Evolutionary conservation across 225 moss, liverwort and hornwort species (phyloP).

Genomic region (Marchantia paleacea): DNA sequence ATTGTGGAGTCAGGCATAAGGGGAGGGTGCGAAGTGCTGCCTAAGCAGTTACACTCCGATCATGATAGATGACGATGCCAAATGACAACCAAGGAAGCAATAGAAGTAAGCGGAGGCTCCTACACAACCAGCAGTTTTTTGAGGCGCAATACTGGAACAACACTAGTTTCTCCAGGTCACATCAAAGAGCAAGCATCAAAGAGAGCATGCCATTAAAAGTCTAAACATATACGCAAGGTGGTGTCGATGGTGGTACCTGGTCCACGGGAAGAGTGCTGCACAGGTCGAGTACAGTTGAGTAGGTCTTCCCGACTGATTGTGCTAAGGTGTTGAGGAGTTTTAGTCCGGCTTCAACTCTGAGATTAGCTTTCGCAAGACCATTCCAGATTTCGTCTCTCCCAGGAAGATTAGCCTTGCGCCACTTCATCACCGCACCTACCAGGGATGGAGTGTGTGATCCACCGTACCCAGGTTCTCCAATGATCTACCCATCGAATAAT

Average conservation of each 20-base stretch:
- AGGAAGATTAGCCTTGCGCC: conserved; percentile 68
- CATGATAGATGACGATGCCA: too few relatives aligned
- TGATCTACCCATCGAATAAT: conserved; percentile 49
- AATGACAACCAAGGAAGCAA: too few relatives aligned
- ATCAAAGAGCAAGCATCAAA: not conserved
- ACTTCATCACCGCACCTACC: conserved; percentile 89
- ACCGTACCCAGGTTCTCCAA: conserved; percentile 96
- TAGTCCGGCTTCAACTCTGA: conserved; percentile 75
- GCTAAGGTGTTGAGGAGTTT: conserved; percentile 52
- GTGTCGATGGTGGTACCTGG: conserved; percentile 48
- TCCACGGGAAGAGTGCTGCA: conserved; percentile 64
- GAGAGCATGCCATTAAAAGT: not conserved
- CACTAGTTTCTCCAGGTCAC: not conserved
- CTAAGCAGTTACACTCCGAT: not conserved
- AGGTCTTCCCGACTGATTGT: conserved; percentile 41
- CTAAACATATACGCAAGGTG: not conserved
- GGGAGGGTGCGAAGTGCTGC: not conserved
- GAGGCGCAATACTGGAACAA: not conserved
- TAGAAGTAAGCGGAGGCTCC: not conserved
- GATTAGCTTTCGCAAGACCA: conserved; percentile 76
- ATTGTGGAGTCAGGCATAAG: not conserved
- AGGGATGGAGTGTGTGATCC: conserved; percentile 98
- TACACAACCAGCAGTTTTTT: not conserved
- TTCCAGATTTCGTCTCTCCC: conserved; percentile 61
- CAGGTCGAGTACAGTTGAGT: conserved; percentile 46